Evolutionary conservation across 139 green algal genomes (phyloP).

Genomic region (Picochlorum sp.): DNA sequence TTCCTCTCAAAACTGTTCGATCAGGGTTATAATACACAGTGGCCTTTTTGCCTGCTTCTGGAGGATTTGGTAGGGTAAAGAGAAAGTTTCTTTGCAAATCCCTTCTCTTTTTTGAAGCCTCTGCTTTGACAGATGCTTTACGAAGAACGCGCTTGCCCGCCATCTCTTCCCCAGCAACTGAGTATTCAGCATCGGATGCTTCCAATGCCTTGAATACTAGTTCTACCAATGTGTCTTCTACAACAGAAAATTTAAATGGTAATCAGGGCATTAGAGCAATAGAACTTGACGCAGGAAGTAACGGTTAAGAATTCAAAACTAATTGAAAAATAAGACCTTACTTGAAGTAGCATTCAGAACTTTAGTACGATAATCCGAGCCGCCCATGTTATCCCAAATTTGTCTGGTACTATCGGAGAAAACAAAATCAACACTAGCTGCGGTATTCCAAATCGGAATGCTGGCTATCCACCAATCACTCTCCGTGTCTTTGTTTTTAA

Average conservation of each 20-base stretch:
- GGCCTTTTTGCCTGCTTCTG: constrained; percentile 44
- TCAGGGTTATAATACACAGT: constrained; percentile 92
- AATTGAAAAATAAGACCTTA: not conserved
- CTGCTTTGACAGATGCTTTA: constrained; percentile 37
- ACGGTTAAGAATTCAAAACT: not conserved
- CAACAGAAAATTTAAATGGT: constrained; percentile 1
- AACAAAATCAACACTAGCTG: constrained; percentile 66
- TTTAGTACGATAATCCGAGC: constrained; percentile 56
- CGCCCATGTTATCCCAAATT: constrained; percentile 75
- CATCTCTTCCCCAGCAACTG: constrained; percentile 20
- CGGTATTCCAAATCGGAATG: constrained; percentile 44
- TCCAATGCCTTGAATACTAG: constrained; percentile 20
- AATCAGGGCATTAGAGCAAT: too few relatives aligned
- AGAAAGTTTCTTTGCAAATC: constrained; percentile 52
- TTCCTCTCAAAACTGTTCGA: constrained; percentile 63
- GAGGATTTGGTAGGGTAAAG: constrained; percentile 59
- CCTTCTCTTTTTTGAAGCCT: constrained; percentile 30
- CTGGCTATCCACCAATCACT: constrained; percentile 38
- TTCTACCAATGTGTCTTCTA: constrained; percentile 20
- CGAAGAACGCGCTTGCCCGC: constrained; percentile 40
- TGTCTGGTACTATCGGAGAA: constrained; percentile 48
- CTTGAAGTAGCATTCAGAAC: constrained; percentile 18
- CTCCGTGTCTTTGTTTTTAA: not conserved
- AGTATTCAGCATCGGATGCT: not conserved
- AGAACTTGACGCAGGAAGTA: not conserved